These are phyloP conservation scores for Penicillium sp. DNA, from an alignment of 2,329 filamentous ascomycete species.

Conservation along the genomic window DNA sequence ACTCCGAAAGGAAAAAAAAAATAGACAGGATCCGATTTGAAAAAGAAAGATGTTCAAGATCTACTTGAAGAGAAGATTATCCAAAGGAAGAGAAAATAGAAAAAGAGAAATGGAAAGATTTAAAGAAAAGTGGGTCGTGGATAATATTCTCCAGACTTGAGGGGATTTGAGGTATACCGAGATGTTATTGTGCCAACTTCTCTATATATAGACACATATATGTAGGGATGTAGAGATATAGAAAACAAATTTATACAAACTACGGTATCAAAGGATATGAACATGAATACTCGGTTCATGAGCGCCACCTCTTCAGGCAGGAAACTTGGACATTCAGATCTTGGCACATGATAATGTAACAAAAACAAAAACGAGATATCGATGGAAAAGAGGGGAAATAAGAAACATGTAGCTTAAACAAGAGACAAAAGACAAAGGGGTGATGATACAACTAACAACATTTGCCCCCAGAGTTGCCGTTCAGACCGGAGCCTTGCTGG, in stretches of 20 bases:
- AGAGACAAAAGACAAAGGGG: constrained; percentile 1
- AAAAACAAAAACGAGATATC: constrained; percentile 12
- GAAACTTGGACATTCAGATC: constrained; percentile 22
- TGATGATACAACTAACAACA: constrained; percentile 64
- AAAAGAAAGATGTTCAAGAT: too few relatives aligned
- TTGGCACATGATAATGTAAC: constrained; percentile 25
- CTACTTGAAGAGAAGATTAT: not conserved
- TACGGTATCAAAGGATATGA: constrained; percentile 18
- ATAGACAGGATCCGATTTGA: too few relatives aligned
- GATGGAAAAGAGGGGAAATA: constrained; percentile 3
- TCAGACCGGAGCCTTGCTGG: constrained; percentile 53
- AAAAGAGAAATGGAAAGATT: not conserved
- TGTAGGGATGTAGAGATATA: too few relatives aligned
- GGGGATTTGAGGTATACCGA: too few relatives aligned
- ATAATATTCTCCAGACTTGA: too few relatives aligned
- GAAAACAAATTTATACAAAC: not conserved
- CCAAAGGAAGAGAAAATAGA: not conserved
- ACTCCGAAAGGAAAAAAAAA: not conserved
- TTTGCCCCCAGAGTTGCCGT: constrained; percentile 60
- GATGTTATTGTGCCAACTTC: too few relatives aligned
- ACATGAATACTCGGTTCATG: constrained; percentile 23
- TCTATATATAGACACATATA: too few relatives aligned
- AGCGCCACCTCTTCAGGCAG: constrained; percentile 16
- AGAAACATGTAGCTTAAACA: constrained; percentile 3
- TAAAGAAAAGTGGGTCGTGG: not conserved